A percentile compares a stretch with the other conserved stretches of the same genome.
These are phyloP conservation scores for Gossypium schwendimanii DNA, from an alignment of 441 rosid genomes.

Conservation along the genomic window DNA sequence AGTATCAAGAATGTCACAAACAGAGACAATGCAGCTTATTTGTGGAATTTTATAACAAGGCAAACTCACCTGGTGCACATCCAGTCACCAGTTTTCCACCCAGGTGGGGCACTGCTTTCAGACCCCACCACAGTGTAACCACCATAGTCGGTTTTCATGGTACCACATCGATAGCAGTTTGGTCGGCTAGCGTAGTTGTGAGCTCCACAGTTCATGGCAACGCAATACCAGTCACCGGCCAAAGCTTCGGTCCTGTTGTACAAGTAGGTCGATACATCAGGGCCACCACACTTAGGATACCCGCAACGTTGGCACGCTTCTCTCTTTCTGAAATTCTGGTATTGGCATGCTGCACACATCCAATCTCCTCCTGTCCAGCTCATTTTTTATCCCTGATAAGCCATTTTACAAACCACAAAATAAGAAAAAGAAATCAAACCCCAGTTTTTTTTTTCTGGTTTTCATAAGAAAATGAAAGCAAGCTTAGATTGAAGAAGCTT, in stretches of 20 bases:
- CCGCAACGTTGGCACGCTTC: conserved; percentile 73
- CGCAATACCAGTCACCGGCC: conserved; percentile 93
- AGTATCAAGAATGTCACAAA: neutral
- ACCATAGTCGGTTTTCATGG: conserved; percentile 38
- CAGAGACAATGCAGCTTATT: neutral
- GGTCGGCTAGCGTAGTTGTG: conserved; percentile 81
- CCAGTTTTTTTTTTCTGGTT: neutral
- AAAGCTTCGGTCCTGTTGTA: conserved; percentile 50
- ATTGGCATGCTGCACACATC: conserved; percentile 79
- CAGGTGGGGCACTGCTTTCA: conserved; percentile 52
- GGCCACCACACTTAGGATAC: conserved; percentile 73
- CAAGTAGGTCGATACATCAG: conserved; percentile 53
- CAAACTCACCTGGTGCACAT: conserved; percentile 48
- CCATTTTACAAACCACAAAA: conserved; percentile 10
- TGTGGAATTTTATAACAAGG: neutral
- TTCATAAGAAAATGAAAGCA: neutral
- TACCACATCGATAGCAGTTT: conserved; percentile 59
- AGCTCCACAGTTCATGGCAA: conserved; percentile 58
- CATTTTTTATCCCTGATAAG: conserved; percentile 34
- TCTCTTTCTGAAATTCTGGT: conserved; percentile 78
- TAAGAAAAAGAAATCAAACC: conserved; percentile 7
- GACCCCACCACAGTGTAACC: conserved; percentile 27
- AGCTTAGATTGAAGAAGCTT: neutral
- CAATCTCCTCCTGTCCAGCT: conserved; percentile 91
- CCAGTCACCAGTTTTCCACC: conserved; percentile 95